phyloP scores from a whole-genome alignment of 768 basidiomycete genomes.

The Boletus barrowsii region DNA sequence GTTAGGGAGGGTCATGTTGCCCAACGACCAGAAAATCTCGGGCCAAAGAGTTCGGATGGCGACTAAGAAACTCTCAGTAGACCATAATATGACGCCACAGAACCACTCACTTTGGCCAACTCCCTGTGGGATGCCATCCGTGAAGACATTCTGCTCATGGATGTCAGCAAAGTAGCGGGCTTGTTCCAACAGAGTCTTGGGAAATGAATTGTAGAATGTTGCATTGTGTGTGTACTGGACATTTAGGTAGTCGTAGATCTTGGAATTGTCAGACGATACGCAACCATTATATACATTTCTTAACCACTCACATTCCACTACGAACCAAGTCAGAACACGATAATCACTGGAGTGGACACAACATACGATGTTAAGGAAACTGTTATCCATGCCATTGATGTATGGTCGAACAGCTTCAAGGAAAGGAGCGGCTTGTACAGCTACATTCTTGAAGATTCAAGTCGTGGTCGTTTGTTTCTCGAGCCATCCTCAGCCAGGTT shows the following conservation, averaged over 20 bases:
- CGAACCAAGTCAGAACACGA: slow-evolving; percentile 11
- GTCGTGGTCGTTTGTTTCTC: no score
- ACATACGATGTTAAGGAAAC: slow-evolving; percentile 66
- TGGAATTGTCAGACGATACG: background rate
- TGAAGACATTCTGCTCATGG: slow-evolving; percentile 75
- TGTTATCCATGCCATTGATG: slow-evolving; percentile 59
- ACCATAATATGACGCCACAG: background rate
- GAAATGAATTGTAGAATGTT: slow-evolving; percentile 70
- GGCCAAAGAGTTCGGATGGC: slow-evolving; percentile 75
- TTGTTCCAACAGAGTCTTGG: slow-evolving; percentile 66
- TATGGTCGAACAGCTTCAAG: slow-evolving; percentile 63
- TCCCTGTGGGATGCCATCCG: slow-evolving; percentile 50
- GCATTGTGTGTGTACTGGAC: slow-evolving; percentile 76
- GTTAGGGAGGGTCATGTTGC: slow-evolving; percentile 69
- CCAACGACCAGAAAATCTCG: slow-evolving; percentile 66
- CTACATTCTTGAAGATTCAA: slow-evolving; percentile 51
- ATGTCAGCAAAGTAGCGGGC: slow-evolving; percentile 72
- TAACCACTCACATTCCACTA: slow-evolving; percentile 69
- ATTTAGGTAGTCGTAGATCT: slow-evolving; percentile 79
- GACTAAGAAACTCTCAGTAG: slow-evolving; percentile 41
- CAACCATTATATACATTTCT: background rate
- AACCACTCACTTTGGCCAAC: slow-evolving; percentile 69
- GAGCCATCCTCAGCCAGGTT: no score
- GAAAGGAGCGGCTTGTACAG: slow-evolving; percentile 58
- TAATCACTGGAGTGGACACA: background rate